A percentile compares a stretch with the other conserved stretches of the same genome.
Conservation (phyloP, 139 green algal genomes). For the Haematococcus lacustris region DNA sequence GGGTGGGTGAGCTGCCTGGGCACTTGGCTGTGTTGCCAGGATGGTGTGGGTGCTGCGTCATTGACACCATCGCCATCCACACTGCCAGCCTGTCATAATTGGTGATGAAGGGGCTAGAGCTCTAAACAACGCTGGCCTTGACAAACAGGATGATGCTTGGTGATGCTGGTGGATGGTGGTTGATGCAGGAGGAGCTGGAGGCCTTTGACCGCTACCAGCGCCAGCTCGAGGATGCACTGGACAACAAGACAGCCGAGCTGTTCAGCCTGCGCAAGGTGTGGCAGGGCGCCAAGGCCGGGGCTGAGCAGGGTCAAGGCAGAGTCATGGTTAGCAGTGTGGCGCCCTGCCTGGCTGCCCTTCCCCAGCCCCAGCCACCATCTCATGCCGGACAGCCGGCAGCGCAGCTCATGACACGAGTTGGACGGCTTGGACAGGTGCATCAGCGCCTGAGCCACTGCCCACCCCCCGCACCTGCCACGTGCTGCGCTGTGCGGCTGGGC, state of each 20-base stretch:
- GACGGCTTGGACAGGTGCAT: neutral
- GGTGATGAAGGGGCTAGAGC: too few species aligned
- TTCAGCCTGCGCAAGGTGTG: constrained; percentile 58
- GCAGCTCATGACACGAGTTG: neutral
- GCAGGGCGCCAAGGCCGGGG: neutral
- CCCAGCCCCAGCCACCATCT: neutral
- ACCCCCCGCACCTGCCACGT: too few species aligned
- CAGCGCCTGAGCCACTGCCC: too few species aligned
- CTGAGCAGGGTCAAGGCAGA: neutral
- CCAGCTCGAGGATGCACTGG: constrained; percentile 80
- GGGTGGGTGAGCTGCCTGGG: too few species aligned
- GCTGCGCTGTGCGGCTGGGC: too few species aligned
- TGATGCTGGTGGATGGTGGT: neutral
- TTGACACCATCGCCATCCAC: too few species aligned
- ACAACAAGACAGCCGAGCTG: constrained; percentile 82
- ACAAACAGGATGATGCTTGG: too few species aligned
- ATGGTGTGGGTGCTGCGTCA: too few species aligned
- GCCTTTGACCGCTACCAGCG: constrained; percentile 75
- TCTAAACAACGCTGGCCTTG: too few species aligned
- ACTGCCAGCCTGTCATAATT: too few species aligned
- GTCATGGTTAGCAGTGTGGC: neutral
- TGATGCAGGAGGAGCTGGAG: constrained; percentile 76
- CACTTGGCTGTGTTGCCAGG: too few species aligned
- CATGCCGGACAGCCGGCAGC: neutral
- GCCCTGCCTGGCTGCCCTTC: neutral